Percentiles rank a stretch among this genome's conserved stretches.
Evolutionary conservation across 768 basidiomycete species (phyloP).

Genomic region (Rhodotorula diobovata): DNA sequence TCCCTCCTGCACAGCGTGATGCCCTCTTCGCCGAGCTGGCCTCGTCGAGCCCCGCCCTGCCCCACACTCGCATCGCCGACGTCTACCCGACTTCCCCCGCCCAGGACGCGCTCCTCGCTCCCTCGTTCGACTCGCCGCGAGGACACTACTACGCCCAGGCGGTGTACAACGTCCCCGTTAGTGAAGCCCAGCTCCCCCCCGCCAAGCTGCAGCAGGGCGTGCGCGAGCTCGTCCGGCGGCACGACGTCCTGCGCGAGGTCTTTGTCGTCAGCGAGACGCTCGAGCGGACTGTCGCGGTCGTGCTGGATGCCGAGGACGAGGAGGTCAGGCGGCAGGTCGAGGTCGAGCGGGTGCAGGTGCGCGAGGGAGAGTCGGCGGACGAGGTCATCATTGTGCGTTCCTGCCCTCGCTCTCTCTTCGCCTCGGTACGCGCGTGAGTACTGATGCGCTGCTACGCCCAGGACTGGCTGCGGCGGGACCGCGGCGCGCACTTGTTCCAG

Average conservation of each 20-base stretch:
- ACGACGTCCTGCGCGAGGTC: slow-evolving; percentile 26
- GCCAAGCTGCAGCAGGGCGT: slow-evolving; percentile 13
- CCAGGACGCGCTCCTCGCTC: slow-evolving; percentile 35
- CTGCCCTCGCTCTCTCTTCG: no score
- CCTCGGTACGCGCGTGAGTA: no score
- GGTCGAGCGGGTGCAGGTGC: slow-evolving; percentile 4
- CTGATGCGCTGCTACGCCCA: background rate
- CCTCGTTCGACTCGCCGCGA: slow-evolving; percentile 24
- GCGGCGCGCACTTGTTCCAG: slow-evolving; percentile 16
- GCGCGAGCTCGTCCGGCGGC: slow-evolving; percentile 7
- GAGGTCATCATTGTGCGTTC: slow-evolving; percentile 9
- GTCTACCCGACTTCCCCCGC: slow-evolving; percentile 32
- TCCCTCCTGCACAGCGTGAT: background rate
- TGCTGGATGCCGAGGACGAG: slow-evolving; percentile 11
- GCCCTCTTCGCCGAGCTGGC: slow-evolving; percentile 20
- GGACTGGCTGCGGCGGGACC: slow-evolving; percentile 24
- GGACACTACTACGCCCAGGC: slow-evolving; percentile 39
- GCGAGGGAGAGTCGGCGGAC: background rate
- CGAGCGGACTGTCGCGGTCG: slow-evolving; percentile 1
- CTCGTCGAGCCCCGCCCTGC: background rate
- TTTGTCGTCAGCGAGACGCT: slow-evolving; percentile 25
- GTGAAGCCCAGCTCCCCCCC: background rate
- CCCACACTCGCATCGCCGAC: slow-evolving; percentile 10
- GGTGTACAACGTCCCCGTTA: slow-evolving; percentile 12
- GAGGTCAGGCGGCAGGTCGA: slow-evolving; percentile 9